Percentiles rank a stretch among this genome's conserved stretches.
phyloP scores from a whole-genome alignment of 2,329 filamentous ascomycete genomes.

The Beauveria brongniartii region DNA sequence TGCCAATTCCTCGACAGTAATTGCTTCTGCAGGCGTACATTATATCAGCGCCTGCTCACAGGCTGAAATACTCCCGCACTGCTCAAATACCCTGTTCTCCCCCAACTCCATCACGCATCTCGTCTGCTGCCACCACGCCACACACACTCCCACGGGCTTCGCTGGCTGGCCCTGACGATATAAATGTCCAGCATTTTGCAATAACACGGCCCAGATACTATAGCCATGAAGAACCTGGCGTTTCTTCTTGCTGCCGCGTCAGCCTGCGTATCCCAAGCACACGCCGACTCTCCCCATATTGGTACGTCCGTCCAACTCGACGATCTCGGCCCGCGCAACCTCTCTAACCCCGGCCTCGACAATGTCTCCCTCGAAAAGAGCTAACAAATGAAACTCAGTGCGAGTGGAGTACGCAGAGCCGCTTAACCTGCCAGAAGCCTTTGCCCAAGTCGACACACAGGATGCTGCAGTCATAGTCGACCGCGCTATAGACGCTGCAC shows the following conservation, averaged over 20 bases:
- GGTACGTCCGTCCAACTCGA: neutral
- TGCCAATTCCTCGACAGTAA: neutral
- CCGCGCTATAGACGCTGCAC: conserved; percentile 5
- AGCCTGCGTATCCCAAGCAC: neutral
- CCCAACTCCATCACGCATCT: neutral
- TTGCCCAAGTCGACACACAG: neutral
- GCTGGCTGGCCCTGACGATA: neutral
- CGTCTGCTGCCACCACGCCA: neutral
- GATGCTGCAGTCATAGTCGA: neutral
- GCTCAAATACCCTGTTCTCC: neutral
- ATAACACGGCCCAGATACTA: neutral
- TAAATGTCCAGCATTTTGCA: neutral
- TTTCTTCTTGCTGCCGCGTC: conserved; percentile 2
- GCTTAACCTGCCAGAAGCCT: neutral
- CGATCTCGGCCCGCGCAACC: neutral
- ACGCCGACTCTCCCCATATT: neutral
- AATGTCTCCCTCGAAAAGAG: neutral
- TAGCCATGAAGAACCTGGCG: conserved; percentile 3
- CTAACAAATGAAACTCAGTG: neutral
- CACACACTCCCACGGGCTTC: neutral
- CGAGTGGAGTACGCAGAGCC: neutral
- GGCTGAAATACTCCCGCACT: no score
- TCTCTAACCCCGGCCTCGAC: neutral
- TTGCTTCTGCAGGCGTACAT: neutral
- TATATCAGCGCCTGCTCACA: neutral